These are phyloP conservation scores for Cystobasidiaceae sp. DNA, from an alignment of 1,284 basidiomycete species.

Conservation along the genomic window DNA sequence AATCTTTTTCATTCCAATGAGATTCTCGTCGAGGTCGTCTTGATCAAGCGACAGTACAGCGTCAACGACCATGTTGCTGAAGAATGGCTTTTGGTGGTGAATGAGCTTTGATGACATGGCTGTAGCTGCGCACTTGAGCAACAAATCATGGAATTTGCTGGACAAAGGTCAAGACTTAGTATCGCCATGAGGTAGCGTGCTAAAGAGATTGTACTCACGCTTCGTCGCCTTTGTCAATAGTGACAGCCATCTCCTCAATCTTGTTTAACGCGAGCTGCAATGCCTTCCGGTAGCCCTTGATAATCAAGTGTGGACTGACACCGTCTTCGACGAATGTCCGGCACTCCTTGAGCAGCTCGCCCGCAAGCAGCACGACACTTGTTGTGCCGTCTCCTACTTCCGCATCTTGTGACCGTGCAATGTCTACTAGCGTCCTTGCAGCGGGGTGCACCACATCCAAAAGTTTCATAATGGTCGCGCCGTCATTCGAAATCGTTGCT, in stretches of 20 bases:
- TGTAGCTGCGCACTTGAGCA: slow-evolving; percentile 94
- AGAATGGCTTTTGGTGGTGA: slow-evolving; percentile 98
- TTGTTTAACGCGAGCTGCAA: slow-evolving; percentile 77
- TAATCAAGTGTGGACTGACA: slow-evolving; percentile 94
- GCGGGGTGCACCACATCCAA: slow-evolving; percentile 64
- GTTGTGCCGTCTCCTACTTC: slow-evolving; percentile 99
- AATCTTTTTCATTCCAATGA: slow-evolving; percentile 98
- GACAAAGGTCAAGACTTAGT: too few relatives aligned
- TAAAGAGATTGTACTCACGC: slow-evolving; percentile 57
- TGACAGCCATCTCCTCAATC: slow-evolving; percentile 84
- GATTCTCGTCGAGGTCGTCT: slow-evolving; percentile 85
- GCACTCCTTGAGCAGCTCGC: slow-evolving; percentile 90
- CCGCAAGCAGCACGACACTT: slow-evolving; percentile 96
- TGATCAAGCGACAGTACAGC: slow-evolving; percentile 90
- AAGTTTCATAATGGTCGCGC: slow-evolving; percentile 91
- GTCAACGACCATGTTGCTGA: slow-evolving; percentile 97
- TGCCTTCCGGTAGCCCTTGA: slow-evolving; percentile 90
- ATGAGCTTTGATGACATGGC: slow-evolving; percentile 99
- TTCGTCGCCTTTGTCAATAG: slow-evolving; percentile 82
- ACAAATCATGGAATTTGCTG: slow-evolving; percentile 85
- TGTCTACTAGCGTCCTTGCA: slow-evolving; percentile 89
- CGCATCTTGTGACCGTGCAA: slow-evolving; percentile 92
- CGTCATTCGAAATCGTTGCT: slow-evolving; percentile 99
- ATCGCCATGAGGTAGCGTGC: background rate
- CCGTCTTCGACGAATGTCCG: slow-evolving; percentile 92